Evolutionary conservation across 345 rosid species (phyloP), one percentile per base, ranked within the genome.

Genomic region (Clausena lansium): DNA sequence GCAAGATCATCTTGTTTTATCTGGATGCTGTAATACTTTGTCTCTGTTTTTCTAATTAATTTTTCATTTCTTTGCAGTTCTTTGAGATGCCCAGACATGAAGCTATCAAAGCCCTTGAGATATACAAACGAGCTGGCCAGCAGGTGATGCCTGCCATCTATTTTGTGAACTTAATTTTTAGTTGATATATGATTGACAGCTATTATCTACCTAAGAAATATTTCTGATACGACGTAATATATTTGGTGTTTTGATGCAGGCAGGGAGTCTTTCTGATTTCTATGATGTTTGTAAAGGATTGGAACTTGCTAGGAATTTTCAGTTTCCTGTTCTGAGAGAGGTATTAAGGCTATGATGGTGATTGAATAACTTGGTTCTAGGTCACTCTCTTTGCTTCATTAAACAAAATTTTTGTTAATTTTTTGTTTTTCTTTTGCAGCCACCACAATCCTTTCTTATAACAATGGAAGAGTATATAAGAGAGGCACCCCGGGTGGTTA

Each of bases 271-370:
- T 70, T 94, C 98, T 81, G 93, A 91, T 82, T 97, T 97, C 79
- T 97, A 94, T 83, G 98, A 94, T 81, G 81, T 91, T 67, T 97
- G 99, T 86, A 92, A 90, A 91, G 96, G 98, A 59, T 86, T 97
- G 90, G 98, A 97, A 86, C 97, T 94, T 82, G 98, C 98, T 22
- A 92, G 99, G 85, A 97, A 97, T 83, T 94, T 97, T 79, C 98
- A 97, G 72, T 97, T 94, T 88, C 99, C 99, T 58, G 86, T 85
- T 80, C 81, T 97, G 78, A 86, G 98, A 88, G 98, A 94, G 94
- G 99, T 96, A 84, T 75, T 52, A 61, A 60, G 78, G 52, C 71
- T 67, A 39, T 59, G 47, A 50, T 35, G 15, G 14, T 67, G 73
- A 41, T 75, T 28, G 36, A 59, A 35, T 65, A 36, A 70, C 72